phyloP scores from a whole-genome alignment of 441 rosid genomes.

The Bruguiera hainesii region DNA sequence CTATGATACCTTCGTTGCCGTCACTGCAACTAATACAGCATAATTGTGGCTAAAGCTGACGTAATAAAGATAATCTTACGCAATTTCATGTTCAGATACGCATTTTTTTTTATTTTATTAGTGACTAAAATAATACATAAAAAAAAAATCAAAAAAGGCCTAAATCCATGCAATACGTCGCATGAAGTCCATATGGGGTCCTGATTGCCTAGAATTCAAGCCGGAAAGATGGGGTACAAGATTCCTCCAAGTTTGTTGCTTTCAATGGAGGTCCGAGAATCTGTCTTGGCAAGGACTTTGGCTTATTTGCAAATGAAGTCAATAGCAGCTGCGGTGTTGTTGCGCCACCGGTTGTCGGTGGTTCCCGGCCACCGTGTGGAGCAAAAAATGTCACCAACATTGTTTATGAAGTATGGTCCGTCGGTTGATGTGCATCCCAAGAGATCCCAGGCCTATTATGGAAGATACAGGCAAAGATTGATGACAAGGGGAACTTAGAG shows the following conservation, averaged over 20 bases:
- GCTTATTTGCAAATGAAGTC: slow-evolving; percentile 85
- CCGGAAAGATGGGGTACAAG: slow-evolving; percentile 66
- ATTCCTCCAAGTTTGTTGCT: slow-evolving; percentile 52
- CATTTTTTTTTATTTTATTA: too few species aligned
- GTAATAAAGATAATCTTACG: too few species aligned
- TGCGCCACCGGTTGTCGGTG: slow-evolving; percentile 52
- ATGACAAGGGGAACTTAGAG: background rate
- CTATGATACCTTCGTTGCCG: too few species aligned
- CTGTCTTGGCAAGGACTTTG: slow-evolving; percentile 77
- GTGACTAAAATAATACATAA: too few species aligned
- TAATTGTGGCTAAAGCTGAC: too few species aligned
- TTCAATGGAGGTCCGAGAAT: slow-evolving; percentile 83
- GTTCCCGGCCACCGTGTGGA: slow-evolving; percentile 68
- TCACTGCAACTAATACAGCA: too few species aligned
- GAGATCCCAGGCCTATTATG: slow-evolving; percentile 42
- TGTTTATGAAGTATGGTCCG: slow-evolving; percentile 80
- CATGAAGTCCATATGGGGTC: slow-evolving; percentile 70
- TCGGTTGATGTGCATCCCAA: slow-evolving; percentile 44
- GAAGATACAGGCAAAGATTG: slow-evolving; percentile 24
- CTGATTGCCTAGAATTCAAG: slow-evolving; percentile 61
- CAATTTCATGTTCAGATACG: too few species aligned
- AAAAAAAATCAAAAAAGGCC: too few species aligned
- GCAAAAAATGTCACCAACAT: slow-evolving; percentile 78
- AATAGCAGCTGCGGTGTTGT: slow-evolving; percentile 57
- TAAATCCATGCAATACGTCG: slow-evolving; percentile 58